Conservation (phyloP, 2,329 filamentous ascomycete genomes). For the Penicillium freii region DNA sequence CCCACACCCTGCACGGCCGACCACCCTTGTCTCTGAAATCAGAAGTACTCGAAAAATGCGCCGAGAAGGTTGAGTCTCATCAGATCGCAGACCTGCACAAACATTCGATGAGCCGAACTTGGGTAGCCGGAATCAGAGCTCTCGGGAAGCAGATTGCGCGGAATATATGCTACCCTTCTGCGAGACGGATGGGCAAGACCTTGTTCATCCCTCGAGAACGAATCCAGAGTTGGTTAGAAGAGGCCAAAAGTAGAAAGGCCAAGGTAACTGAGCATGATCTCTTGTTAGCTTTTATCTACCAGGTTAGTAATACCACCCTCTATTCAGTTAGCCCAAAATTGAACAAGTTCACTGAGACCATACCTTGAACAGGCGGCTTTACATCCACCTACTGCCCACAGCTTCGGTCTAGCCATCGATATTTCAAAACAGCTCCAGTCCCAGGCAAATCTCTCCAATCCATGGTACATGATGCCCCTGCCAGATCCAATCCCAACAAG, state of each 20-base stretch:
- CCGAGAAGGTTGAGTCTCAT: constrained; percentile 2
- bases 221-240: not conserved
- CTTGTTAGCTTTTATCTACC: constrained; percentile 1
- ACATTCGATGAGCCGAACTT: not conserved
- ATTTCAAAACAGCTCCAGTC: constrained; percentile 4
- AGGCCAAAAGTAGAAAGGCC: not conserved
- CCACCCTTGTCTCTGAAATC: constrained; percentile 4
- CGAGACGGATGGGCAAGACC: not conserved
- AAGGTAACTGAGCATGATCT: constrained; percentile 8
- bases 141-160: constrained; percentile 1
- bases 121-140: not conserved
- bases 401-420: constrained; percentile 1
- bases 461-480: constrained; percentile 9
- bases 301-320: not conserved
- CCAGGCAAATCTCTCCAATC: constrained; percentile 1
- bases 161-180: constrained; percentile 1
- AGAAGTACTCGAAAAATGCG: constrained; percentile 7
- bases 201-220: not conserved
- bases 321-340: not conserved
- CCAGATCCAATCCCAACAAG: constrained; percentile 7
- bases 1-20: not conserved
- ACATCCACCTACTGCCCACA: not conserved
- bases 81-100: constrained; percentile 5
- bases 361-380: not conserved
- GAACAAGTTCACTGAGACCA: not conserved